Conservation (phyloP, 805 yeast genomes). For the Cyberlindnera suaveolens region DNA sequence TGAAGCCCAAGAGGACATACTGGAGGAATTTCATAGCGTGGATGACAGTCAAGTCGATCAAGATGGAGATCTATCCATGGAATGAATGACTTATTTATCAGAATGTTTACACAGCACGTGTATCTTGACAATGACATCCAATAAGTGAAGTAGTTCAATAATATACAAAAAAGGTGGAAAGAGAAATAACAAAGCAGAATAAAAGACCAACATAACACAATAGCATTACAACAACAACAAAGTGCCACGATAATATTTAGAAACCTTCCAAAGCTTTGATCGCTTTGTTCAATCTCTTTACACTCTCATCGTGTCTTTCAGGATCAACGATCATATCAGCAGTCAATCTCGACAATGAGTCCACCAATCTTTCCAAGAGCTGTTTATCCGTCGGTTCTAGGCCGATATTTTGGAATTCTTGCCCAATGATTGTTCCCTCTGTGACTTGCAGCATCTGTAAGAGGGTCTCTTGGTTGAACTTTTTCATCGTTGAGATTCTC, state of each 20-base stretch:
- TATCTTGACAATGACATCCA: no score
- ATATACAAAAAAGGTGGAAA: neutral
- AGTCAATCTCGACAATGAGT: slow-evolving; percentile 76
- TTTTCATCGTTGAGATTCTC: slow-evolving; percentile 9
- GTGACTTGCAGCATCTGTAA: slow-evolving; percentile 32
- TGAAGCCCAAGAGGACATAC: slow-evolving; percentile 2
- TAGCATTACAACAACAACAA: no score
- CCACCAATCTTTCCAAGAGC: slow-evolving; percentile 78
- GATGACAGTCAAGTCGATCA: slow-evolving; percentile 4
- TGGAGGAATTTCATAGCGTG: slow-evolving; percentile 1
- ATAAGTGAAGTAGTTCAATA: neutral
- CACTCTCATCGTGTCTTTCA: slow-evolving; percentile 72
- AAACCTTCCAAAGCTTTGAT: slow-evolving; percentile 84
- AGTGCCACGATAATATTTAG: slow-evolving; percentile 9
- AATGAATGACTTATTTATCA: slow-evolving; percentile 1
- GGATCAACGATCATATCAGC: slow-evolving; percentile 89
- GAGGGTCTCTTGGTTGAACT: slow-evolving; percentile 28
- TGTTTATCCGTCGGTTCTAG: slow-evolving; percentile 72
- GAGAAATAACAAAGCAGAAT: neutral
- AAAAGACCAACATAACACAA: neutral
- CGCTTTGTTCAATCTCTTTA: slow-evolving; percentile 73
- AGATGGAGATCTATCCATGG: slow-evolving; percentile 21
- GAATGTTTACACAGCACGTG: no score
- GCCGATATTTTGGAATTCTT: slow-evolving; percentile 67
- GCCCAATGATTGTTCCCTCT: slow-evolving; percentile 36